Conservation (phyloP, 352 stramenopile genomes). For the Phytophthora tubulina region DNA sequence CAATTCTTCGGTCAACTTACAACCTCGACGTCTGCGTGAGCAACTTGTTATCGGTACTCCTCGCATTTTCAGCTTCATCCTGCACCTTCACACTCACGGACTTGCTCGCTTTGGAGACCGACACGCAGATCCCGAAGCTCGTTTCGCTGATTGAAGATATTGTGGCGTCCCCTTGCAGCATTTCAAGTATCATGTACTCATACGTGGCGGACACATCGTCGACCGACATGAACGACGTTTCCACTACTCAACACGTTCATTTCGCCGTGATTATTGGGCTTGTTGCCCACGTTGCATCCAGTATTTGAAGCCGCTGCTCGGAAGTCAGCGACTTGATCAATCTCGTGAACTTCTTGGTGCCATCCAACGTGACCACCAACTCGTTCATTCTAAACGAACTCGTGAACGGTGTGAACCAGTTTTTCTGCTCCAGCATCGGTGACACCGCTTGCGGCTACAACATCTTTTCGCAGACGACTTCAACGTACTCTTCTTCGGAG, state of each 20-base stretch:
- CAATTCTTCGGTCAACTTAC: conserved; percentile 45
- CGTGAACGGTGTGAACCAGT: conserved; percentile 56
- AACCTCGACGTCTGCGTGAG: conserved; percentile 58
- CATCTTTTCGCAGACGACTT: conserved; percentile 55
- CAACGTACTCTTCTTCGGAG: conserved; percentile 43
- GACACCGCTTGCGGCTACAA: conserved; percentile 49
- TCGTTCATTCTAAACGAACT: conserved; percentile 60
- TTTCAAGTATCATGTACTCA: conserved; percentile 51
- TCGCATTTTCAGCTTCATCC: conserved; percentile 32
- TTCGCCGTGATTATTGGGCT: conserved; percentile 45
- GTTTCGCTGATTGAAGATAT: conserved; percentile 39
- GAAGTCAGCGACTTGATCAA: conserved; percentile 59
- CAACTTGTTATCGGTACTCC: conserved; percentile 44
- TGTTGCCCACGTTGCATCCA: conserved; percentile 43
- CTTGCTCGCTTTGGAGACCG: conserved; percentile 37
- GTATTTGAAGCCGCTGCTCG: conserved; percentile 46
- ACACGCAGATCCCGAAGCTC: conserved; percentile 40
- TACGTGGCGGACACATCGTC: conserved; percentile 52
- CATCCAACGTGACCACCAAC: conserved; percentile 44
- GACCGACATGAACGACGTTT: conserved; percentile 50
- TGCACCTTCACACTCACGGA: conserved; percentile 45
- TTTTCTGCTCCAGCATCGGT: conserved; percentile 51
- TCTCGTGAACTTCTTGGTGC: conserved; percentile 55
- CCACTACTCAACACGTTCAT: conserved; percentile 47
- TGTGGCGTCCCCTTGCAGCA: conserved; percentile 43